These are phyloP conservation scores for Metschnikowia henanensis DNA, from an alignment of 805 yeast genomes.

Conservation along the genomic window DNA sequence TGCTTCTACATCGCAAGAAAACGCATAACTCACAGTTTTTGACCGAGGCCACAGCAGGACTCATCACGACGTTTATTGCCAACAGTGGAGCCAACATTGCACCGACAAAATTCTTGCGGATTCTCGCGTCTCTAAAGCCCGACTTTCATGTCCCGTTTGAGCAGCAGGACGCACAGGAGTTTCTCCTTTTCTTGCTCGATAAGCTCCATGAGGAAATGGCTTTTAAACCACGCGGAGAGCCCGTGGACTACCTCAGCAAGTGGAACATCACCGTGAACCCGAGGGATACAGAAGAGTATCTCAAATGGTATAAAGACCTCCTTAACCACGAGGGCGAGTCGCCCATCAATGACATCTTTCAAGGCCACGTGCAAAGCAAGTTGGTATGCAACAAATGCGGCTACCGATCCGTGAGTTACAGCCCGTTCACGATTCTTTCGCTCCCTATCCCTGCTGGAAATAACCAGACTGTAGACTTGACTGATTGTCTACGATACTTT, in stretches of 20 bases:
- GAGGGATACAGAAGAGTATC: slow-evolving; percentile 49
- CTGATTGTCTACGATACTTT: slow-evolving; percentile 63
- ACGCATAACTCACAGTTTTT: slow-evolving; percentile 20
- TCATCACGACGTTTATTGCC: slow-evolving; percentile 56
- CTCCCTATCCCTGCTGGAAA: slow-evolving; percentile 50
- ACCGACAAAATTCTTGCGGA: slow-evolving; percentile 61
- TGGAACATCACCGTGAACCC: slow-evolving; percentile 34
- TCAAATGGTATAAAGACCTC: slow-evolving; percentile 58
- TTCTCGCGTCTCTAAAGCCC: slow-evolving; percentile 54
- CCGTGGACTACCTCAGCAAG: slow-evolving; percentile 24
- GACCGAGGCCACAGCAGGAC: slow-evolving; percentile 51
- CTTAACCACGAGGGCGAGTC: slow-evolving; percentile 60
- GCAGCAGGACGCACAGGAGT: slow-evolving; percentile 84
- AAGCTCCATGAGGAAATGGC: slow-evolving; percentile 66
- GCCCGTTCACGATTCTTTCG: slow-evolving; percentile 62
- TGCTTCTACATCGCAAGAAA: slow-evolving; percentile 35
- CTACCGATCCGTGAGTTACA: slow-evolving; percentile 55
- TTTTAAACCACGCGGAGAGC: slow-evolving; percentile 22
- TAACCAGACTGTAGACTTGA: slow-evolving; percentile 39
- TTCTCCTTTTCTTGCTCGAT: slow-evolving; percentile 63
- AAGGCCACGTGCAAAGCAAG: slow-evolving; percentile 70
- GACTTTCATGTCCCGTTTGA: slow-evolving; percentile 69
- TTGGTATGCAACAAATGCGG: slow-evolving; percentile 67
- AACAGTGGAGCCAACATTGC: slow-evolving; percentile 63
- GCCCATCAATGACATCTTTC: slow-evolving; percentile 64